Base-by-base conservation (phyloP, 768 basidiomycete species). In the Psilocybe subaeruginosa region DNA sequence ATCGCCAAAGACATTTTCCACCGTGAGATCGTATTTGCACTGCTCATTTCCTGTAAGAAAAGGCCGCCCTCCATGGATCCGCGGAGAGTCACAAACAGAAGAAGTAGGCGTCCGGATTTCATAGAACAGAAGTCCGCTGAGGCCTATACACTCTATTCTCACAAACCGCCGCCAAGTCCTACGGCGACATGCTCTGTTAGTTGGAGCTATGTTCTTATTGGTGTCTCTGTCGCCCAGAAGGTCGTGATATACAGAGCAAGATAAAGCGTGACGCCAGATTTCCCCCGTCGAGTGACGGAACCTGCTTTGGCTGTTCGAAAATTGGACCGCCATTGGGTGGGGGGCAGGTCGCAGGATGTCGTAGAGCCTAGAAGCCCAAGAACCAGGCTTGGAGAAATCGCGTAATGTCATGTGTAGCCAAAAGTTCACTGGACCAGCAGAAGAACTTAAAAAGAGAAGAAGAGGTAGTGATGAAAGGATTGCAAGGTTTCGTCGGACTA, bases 51-150 rank as follows among this genome's bases (percentile, higher is more conserved):
- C 4, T 7, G 17, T 3, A 49, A 27, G 6, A 8, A 23, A 3
- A 1, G 17, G 23, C 8, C 33, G 17, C 33, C 31, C 33, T 14
- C 31, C 37, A 8, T 58, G 37, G 30, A 8, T 17, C 11, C 14
- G n/a, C 27, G 29, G 8, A 14, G 3, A 27, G 3, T 16, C 51
- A 16, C n/a, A 23, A 23, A 23, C 31, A 48, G 23, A 14, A 47
- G 8, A 19, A 33, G 14, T 3, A 23, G 49, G 53, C 45, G n/a
- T 3, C 23, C 64, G 68, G 29, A 70, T 66, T 48, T 73, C 66
- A 46, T 73, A 74, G 41, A 74, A 61, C 16, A 74, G 56, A 16
- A 76, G 64, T 30, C 72, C 73, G 59, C 71, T 72, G 7, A 74
- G 66, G 5, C 74, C 74, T 8, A 70, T 55, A 48, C 66, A 62